Evolutionary conservation across 495 filamentous ascomycete genomes (phyloP).

Genomic region (Beverwykella pulmonaria): DNA sequence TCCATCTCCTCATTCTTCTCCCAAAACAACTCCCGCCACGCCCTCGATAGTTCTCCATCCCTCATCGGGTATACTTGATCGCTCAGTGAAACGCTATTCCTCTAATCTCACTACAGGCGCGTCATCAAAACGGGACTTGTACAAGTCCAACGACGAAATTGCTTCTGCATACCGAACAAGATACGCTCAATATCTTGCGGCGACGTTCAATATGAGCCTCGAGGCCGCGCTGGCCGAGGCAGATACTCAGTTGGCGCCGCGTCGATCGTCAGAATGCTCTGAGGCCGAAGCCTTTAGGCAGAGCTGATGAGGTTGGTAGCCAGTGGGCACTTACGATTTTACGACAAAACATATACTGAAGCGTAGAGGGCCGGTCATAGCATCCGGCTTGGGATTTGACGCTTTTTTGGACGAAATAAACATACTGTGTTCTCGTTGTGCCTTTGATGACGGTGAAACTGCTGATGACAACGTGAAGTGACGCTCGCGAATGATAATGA

Average conservation of each 20-base stretch:
- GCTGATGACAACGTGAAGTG: conserved; percentile 15
- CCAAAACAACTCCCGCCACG: conserved; percentile 16
- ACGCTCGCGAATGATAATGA: neutral
- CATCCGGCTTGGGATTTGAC: neutral
- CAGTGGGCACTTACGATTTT: conserved; percentile 19
- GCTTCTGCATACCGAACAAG: conserved; percentile 34
- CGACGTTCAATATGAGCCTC: conserved; percentile 37
- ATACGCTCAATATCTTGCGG: conserved; percentile 38
- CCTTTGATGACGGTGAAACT: conserved; percentile 7
- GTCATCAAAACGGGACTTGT: conserved; percentile 28
- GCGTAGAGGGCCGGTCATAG: neutral
- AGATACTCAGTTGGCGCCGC: conserved; percentile 34
- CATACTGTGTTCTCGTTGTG: conserved; percentile 10
- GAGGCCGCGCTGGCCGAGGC: conserved; percentile 35
- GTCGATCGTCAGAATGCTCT: conserved; percentile 30
- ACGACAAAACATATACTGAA: conserved; percentile 5
- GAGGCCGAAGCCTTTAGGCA: conserved; percentile 30
- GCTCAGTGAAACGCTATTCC: conserved; percentile 22
- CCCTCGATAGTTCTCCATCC: conserved; percentile 39
- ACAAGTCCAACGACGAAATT: conserved; percentile 27
- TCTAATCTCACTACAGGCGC: conserved; percentile 28
- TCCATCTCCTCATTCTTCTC: conserved; percentile 32
- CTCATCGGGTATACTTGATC: conserved; percentile 36
- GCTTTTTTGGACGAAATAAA: conserved; percentile 15
- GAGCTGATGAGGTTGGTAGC: conserved; percentile 14